Evolutionary conservation across 495 filamentous ascomycete genomes (phyloP), one percentile per base, ranked within the genome.

Genomic region (Penicillium lagena): DNA sequence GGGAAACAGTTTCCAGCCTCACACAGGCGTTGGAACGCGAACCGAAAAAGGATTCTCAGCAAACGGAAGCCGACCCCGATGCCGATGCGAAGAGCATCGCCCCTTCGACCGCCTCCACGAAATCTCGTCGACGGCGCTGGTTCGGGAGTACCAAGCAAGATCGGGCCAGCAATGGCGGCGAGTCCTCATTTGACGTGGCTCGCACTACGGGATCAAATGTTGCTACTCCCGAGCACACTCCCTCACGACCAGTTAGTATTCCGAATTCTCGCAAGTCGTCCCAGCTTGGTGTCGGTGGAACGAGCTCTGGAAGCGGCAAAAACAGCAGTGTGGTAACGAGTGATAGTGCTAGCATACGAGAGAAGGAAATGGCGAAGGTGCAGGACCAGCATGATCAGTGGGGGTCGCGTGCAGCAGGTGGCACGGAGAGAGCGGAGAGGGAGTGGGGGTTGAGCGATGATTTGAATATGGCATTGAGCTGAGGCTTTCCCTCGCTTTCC

Each of bases 391-490:
- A 62, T 40, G 69, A 75, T 55, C 59, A 51, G 1, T 75, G 71
- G 71, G 62, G 57, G 8, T 51, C 63, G 10, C 51, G 68, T 10
- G 70, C 70, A 12, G 46, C 57, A 0, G 68, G 59, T 12, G 69
- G 69, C 0, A 72, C 62, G 6, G 69, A 71, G 42, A 52, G 73
- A 46, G 65, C 64, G 34, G 64, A 71, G 52, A 40, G 72, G 40
- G 62, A 72, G 53, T 54, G 70, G 55, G 75, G 75, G 5, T 42
- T 75, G 29, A 70, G 72, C 11, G 75, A 78, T 54, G 75, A 78
- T 40, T 61, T 74, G 7, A 72, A 72, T 45, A 78, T 78, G 75
- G 75, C 67, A 13, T 48, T 78, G 49, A 76, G 75, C 49, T 78
- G 62, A 71, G 7, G 34, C 12, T 43, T 40, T 11, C n/a, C 11